Conservation (phyloP, 148 eudicot species). For the Fagopyrum tataricum region DNA sequence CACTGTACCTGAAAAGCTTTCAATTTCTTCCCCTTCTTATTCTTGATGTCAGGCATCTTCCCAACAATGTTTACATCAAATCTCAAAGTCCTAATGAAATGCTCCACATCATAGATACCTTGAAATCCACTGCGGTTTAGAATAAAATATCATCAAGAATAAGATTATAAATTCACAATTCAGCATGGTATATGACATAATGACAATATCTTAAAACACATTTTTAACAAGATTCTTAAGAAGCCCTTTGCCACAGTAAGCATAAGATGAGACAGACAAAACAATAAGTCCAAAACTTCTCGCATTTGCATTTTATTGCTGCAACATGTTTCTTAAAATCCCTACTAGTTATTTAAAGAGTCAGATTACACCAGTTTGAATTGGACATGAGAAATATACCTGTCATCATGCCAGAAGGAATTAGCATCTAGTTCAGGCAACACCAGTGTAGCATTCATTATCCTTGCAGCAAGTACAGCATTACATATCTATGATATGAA, state of each 20-base stretch:
- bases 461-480: slow-evolving; percentile 99
- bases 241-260: background rate
- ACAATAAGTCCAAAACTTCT: slow-evolving; percentile 3
- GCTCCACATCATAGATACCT: slow-evolving; percentile 92
- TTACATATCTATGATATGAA: slow-evolving; percentile 51
- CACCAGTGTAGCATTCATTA: slow-evolving; percentile 97
- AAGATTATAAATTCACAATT: background rate
- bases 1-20: slow-evolving; percentile 62
- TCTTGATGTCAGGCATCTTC: slow-evolving; percentile 52
- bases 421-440: slow-evolving; percentile 92
- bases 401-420: slow-evolving; percentile 91
- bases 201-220: background rate
- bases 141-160: background rate
- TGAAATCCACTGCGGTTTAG: slow-evolving; percentile 62
- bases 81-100: slow-evolving; percentile 70
- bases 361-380: background rate
- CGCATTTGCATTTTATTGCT: slow-evolving; percentile 1
- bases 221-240: background rate
- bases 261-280: slow-evolving; percentile 1
- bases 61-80: slow-evolving; percentile 71
- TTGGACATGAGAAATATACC: slow-evolving; percentile 30
- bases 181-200: background rate
- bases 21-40: slow-evolving; percentile 73
- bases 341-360: background rate
- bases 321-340: background rate